Evolutionary conservation across 768 basidiomycete species (phyloP), one percentile per base, ranked within the genome.

Genomic region (Chlorophyllum brunneum): DNA sequence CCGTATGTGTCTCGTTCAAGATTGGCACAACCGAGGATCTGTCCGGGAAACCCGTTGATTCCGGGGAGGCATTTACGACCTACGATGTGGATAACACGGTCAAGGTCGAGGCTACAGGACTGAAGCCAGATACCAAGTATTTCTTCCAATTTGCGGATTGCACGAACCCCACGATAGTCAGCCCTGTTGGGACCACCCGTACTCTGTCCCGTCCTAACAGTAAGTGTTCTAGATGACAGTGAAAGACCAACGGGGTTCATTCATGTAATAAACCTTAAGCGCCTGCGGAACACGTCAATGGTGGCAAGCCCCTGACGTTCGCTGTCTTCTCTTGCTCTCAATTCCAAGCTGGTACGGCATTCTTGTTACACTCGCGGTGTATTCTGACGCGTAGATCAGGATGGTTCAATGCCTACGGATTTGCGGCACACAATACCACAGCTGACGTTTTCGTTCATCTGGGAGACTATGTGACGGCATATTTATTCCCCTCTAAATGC

Each of bases 351-450:
- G 78, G 78, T 73, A 47, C 20, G 65, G 6, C 22, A 38, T 31
- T 20, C 18, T 27, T 30, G 24, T 30, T 41, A 15, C 42, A 9
- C n/a, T 37, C 5, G 13, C 20, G 26, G 20, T 13, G 9, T 24
- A 40, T 51, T 10, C 38, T 1, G 36, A 24, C n/a, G 39, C 34
- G 29, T 22, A 20, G 7, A 30, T 38, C 57, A 77, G 80, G 80
- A 1, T 81, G 73, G 66, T 84, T 83, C 68, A 82, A 81, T 63
- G 81, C 81, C 8, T 84, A 83, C 58, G 79, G 77, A 3, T 70
- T 75, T 44, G 80, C 78, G 5, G 75, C 79, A 13, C 75, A 73
- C 53, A 78, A 79, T 54, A 76, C 76, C 10, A 69, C 70, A 10
- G 72, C 78, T 1, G 78, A 82, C 54, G 64, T 80, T 30, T 81